phyloP scores from a whole-genome alignment of 768 basidiomycete species.

The Russula olivacea region DNA sequence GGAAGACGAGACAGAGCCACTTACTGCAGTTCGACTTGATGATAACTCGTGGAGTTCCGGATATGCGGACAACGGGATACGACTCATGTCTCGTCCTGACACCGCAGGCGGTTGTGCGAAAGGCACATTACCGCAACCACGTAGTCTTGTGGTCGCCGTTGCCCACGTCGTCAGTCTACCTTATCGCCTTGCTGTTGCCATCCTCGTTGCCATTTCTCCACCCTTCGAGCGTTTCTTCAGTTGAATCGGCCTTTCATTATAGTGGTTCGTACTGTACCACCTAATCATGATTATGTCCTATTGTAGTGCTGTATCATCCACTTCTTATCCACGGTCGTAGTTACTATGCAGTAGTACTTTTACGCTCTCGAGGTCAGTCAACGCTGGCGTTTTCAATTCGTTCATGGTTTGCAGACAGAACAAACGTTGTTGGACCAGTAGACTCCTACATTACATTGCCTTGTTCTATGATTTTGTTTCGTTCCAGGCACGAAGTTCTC shows the following conservation, averaged over 20 bases:
- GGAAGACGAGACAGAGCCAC: constrained; percentile 28
- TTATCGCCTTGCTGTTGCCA: constrained; percentile 21
- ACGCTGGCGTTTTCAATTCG: not conserved
- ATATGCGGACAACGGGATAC: constrained; percentile 12
- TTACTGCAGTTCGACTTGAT: constrained; percentile 2
- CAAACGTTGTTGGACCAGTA: not conserved
- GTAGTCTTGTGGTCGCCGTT: constrained; percentile 6
- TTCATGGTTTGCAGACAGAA: not conserved
- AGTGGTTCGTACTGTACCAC: not conserved
- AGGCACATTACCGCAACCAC: not conserved
- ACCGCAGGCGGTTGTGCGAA: not conserved
- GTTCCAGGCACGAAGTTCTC: not conserved
- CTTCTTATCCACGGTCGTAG: not conserved
- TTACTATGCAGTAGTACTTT: not conserved
- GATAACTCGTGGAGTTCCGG: constrained; percentile 2
- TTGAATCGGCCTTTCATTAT: not conserved
- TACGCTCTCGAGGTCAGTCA: not conserved
- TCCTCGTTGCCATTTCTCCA: constrained; percentile 23
- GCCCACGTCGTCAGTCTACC: constrained; percentile 23
- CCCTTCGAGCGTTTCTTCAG: constrained; percentile 21
- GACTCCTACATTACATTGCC: not conserved
- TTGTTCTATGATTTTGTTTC: not conserved
- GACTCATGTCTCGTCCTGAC: not conserved
- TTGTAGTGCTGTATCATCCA: not conserved
- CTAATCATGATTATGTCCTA: not conserved